Evolutionary conservation across 768 basidiomycete genomes (phyloP), one percentile per base, ranked within the genome.

Genomic region (Boletus pseudopeckii): DNA sequence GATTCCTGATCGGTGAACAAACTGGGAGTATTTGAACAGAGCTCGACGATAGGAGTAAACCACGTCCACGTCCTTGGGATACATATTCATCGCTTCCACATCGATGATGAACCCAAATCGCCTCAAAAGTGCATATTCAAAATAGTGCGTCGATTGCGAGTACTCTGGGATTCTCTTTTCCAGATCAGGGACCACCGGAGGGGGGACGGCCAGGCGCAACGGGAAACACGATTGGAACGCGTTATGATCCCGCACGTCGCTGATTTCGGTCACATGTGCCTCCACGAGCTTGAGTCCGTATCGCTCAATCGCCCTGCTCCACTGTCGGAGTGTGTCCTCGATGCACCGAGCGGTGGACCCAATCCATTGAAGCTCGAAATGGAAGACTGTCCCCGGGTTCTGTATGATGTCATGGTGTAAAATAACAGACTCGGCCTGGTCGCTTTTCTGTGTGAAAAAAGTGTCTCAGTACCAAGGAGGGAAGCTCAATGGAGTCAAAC

Each of bases 281-380:
- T 98, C 97, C 22, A 98, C 90, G 10, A 99, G 82, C 67, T 84
- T 90, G 51, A 98, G 76, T 4, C 96, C 96, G 56, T 93, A 93
- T 47, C 86, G 80, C 57, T 96, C 94, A 42, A 95, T 90, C 5
- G 82, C 79, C 38, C 90, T 78, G 51, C 81, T 82, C 89, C 93
- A 94, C 48, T 81, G 78, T 37, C 88, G 83, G 22, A 97, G 77
- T 48, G 88, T 80, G 59, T 96, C 93, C 58, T 98, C 95, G 48
- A 98, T 89, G 57, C 86, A 87, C 20, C 90, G 83, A 22, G 94
- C 92, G 1, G 93, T 94, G 2, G 94, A 89, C 3, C 92, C 94
- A 38, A 98, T 87, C 96, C 97, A 99, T 56, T 96, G 91, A 28
- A 99, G 77, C 70, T 99, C 95, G 62, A 98, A 94, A 70, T 98